Conservation (phyloP, 371 early-diverging fungal genomes). For the Haplosporangium sp. region DNA sequence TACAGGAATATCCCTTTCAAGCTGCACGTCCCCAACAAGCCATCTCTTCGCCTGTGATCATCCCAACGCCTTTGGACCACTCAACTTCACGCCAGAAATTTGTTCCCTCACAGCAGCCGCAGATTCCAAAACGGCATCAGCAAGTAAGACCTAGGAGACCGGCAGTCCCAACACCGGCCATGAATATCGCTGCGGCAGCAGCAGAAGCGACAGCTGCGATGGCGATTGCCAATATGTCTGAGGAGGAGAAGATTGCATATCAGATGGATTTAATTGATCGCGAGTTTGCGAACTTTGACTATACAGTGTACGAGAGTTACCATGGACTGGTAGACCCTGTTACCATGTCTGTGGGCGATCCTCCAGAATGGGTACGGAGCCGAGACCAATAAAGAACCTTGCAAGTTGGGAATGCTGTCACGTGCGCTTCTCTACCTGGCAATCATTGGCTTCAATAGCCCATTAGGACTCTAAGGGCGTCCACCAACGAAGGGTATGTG, state of each 20-base stretch:
- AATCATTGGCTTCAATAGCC: too few species aligned
- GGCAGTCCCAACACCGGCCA: conserved; percentile 6
- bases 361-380: conserved; percentile 72
- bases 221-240: conserved; percentile 26
- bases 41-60: conserved; percentile 39
- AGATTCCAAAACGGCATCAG: conserved; percentile 12
- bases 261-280: conserved; percentile 62
- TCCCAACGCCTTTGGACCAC: conserved; percentile 37
- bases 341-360: conserved; percentile 75
- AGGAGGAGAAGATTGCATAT: conserved; percentile 18
- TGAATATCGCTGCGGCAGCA: conserved; percentile 35
- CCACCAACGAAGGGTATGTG: too few species aligned
- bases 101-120: conserved; percentile 30
- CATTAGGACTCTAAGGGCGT: too few species aligned
- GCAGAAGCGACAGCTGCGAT: conserved; percentile 21
- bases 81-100: conserved; percentile 32
- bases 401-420: too few species aligned
- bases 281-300: conserved; percentile 72
- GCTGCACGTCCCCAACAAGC: conserved; percentile 34
- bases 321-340: conserved; percentile 73
- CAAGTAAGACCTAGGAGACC: conserved; percentile 15
- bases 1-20: conserved; percentile 23
- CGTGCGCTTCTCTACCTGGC: too few species aligned
- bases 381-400: conserved; percentile 14
- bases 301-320: conserved; percentile 73